Evolutionary conservation across 1,139 yeast species (phyloP), one percentile per base, ranked within the genome.

Genomic region (Yamadazyma triangularis): DNA sequence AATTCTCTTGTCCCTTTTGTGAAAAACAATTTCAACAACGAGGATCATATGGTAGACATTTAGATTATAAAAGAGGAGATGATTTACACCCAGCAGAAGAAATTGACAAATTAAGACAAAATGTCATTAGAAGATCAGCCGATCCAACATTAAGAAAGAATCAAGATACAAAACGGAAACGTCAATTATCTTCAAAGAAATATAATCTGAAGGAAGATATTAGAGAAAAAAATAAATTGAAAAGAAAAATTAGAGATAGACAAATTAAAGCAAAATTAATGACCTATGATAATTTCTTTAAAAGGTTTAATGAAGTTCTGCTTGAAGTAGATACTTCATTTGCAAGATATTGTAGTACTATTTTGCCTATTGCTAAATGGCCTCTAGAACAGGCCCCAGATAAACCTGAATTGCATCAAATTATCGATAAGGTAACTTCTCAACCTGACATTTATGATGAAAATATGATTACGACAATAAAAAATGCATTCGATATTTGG

Each of bases 11-110:
- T 32, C 38, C 14, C n/a, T 48, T 40, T 32, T 50, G 55, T 30
- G 29, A 37, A 12, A 38, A 41, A 26, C 36, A 33, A 18, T 50
- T 50, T 32, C 38, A 43, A 9, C 48, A 45, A 18, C 38, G 41
- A 21, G 50, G 51, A 3, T 40, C 48, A 4, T 36, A 44, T 20
- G 44, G 45, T 4, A 33, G 53, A 18, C 55, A 50, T 36, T 34
- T 50, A 21, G 51, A 49, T 28, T 25, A 37, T 10, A 46, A 44
- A 28, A 48, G 45, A 26, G 55, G 55, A 4, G 53, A 50, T 32
- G 24, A 31, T 3, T 19, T 41, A 14, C 55, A 50, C 29, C 55
- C 55, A 1, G 10, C 23, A 5, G 41, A 42, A 4, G 45, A 43
- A 23, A 38, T 48, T 14, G 41, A 40, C 18, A 27, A 29, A 10